Percentiles rank a stretch among this genome's conserved stretches.
Conservation (phyloP, 2,329 filamentous ascomycete species). For the Albophoma yamanashiensis region DNA sequence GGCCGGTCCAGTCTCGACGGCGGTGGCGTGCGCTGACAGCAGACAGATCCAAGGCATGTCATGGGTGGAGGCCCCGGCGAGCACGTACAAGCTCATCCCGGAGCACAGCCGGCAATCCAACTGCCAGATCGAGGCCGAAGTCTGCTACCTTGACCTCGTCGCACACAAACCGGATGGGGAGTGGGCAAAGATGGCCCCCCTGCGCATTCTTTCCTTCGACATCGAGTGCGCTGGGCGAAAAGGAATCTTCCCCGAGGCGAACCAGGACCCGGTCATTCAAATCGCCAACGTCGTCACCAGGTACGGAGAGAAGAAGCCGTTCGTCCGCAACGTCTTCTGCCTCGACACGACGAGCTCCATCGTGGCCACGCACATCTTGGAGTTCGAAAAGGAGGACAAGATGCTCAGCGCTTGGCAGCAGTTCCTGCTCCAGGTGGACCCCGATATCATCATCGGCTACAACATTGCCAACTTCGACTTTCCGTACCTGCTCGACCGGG, state of each 20-base stretch:
- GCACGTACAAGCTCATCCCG: constrained; percentile 61
- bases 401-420: constrained; percentile 92
- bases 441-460: constrained; percentile 97
- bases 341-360: constrained; percentile 87
- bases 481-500: constrained; percentile 84
- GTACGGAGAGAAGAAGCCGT: constrained; percentile 92
- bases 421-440: constrained; percentile 82
- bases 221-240: constrained; percentile 98
- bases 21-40: constrained; percentile 7
- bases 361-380: constrained; percentile 85
- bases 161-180: constrained; percentile 84
- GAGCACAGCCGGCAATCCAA: constrained; percentile 67
- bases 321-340: constrained; percentile 93
- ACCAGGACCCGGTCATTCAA: constrained; percentile 89
- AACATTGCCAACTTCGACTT: constrained; percentile 99
- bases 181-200: constrained; percentile 95
- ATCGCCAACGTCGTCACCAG: constrained; percentile 93
- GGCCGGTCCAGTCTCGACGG: constrained; percentile 6
- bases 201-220: constrained; percentile 91
- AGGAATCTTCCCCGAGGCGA: constrained; percentile 90
- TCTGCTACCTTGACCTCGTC: constrained; percentile 74
- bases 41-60: constrained; percentile 80
- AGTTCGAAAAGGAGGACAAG: constrained; percentile 69
- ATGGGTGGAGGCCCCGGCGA: constrained; percentile 79
- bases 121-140: constrained; percentile 88